phyloP scores from a whole-genome alignment of 78 protist species.

The Dictyostelium discoideum region dicty_2.7 NC_007091.3:1712501-1713000 shows the following conservation, averaged over 20 bases:
- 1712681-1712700: slow-evolving; percentile 42
- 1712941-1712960: background rate
- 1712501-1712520: slow-evolving; percentile 57
- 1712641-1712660: slow-evolving; percentile 76
- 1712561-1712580: background rate
- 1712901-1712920: slow-evolving; percentile 59
- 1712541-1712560: slow-evolving; percentile 45
- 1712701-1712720: slow-evolving; percentile 73
- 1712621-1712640: slow-evolving; percentile 59
- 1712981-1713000: slow-evolving; percentile 79
- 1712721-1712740: slow-evolving; percentile 76
- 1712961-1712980: slow-evolving; percentile 50
- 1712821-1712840: slow-evolving; percentile 2
- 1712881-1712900: slow-evolving; percentile 74
- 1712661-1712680: slow-evolving; percentile 56
- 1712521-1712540: slow-evolving; percentile 24
- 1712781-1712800: background rate
- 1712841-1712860: slow-evolving; percentile 71
- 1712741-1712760: slow-evolving; percentile 26
- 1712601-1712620: slow-evolving; percentile 1
- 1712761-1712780: background rate
- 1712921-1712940: slow-evolving; percentile 36
- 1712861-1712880: slow-evolving; percentile 79
- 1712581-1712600: slow-evolving; percentile 45
- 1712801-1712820: background rate